Base-by-base conservation (phyloP, 805 yeast genomes). In the Candida multigemmis region DNA sequence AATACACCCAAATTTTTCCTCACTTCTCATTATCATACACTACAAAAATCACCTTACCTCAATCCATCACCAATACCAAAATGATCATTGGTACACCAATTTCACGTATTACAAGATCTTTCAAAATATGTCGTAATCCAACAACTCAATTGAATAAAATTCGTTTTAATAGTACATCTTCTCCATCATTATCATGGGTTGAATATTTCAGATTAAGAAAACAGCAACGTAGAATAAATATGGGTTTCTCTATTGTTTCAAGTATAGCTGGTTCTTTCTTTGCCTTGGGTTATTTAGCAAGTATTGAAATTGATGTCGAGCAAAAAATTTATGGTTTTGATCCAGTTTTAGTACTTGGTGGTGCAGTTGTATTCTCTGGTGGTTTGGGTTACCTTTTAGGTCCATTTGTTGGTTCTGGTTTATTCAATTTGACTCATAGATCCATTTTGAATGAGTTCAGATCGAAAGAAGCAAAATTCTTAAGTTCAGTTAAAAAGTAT, bases 261-360 rank as follows among this genome's bases (percentile, higher is more conserved):
- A 80, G 87, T 0, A 28, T 81, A 7, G 41, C 67, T 6, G 85
- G 93, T 2, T 71, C 83, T 13, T 60, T 66, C 9, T 45, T 67
- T 4, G 77, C 96, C 2, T 82, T 87, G 74, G 72, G 71, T 1
- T 77, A 75, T 48, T 62, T 87, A 27, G 77, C 95, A 16, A 79
- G 81, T 40, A 61, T 81, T 39, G 91, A 84, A 47, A 74, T 91
- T 34, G 96, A 89, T 50, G 81, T 89, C 19, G 85, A 94, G 23
- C 83, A 84, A 49, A 70, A 75, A 34, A 68, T 89, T 26, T 70
- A 81, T 54, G 98, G 97, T 2, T 65, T 89, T 34, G 97, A 91
- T 47, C 85, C 94, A n/a, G 63, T 83, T 40, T 72, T 82, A 51
- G 83, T 84, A 21, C 68, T 79, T 46, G 76, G 81, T 20, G 84